Base-by-base conservation (phyloP, 257 asterid species). In the Rhazya stricta region DNA sequence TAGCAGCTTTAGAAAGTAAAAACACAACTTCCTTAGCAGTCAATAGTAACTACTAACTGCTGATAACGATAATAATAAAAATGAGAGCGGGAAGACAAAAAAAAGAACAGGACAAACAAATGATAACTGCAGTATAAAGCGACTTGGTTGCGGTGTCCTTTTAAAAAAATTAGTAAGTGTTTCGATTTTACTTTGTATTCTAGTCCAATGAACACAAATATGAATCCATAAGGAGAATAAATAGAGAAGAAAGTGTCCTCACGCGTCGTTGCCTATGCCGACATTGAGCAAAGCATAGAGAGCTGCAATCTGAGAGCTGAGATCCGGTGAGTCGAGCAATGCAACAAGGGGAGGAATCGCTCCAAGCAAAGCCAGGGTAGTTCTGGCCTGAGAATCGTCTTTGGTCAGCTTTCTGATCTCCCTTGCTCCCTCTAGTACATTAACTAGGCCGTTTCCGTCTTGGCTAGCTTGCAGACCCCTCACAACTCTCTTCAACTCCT, bases 331-430 rank as follows among this genome's bases (percentile, higher is more conserved):
- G 77, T 88, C 91, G 37, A 93, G 88, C 84, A 91, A 71, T 25
- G 88, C 85, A 9, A 93, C 90, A 5, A 93, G 91, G 39, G 98
- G 98, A 21, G 98, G 98, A 73, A 91, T 89, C 57, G 90, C 96
- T 43, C 98, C 98, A 56, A 93, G 89, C 67, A 89, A 83, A 9
- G 96, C 94, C 19, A 93, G 81, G 7, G 93, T 91, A 37, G 88
- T 85, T 78, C 98, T 83, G 3, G 98, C 93, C 27, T 81, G 76
- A 2, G 88, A 60, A 67, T 89, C 86, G 39, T 86, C 94, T 76
- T 86, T 93, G 19, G 97, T 83, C 51, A 93, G 81, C 85, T 86
- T 72, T 78, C 98, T 56, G 9, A 91, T 93, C 79, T 89, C 96
- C 79, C 53, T 83, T n/a, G 97, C 98, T 67, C 86, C 97, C 45